A percentile compares a stretch with the other conserved stretches of the same genome.
Conservation (phyloP, 345 rosid species). For the Melaleuca alternifolia region DNA sequence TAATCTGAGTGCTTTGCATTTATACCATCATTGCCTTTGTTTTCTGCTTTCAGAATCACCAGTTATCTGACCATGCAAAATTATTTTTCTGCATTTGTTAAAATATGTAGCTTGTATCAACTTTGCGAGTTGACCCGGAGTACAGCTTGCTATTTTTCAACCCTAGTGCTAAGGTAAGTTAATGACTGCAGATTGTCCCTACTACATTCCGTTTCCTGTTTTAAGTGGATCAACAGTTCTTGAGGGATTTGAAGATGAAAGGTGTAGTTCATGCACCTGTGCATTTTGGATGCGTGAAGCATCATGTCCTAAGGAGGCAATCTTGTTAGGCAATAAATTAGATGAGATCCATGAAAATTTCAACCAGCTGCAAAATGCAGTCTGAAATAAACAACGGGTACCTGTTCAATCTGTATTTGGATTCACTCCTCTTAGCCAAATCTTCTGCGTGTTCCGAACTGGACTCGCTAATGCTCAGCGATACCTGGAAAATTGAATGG, state of each 20-base stretch:
- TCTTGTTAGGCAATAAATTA: neutral
- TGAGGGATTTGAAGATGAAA: neutral
- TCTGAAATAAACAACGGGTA: neutral
- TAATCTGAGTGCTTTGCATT: neutral
- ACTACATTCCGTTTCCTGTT: neutral
- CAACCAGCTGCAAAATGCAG: neutral
- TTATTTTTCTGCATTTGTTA: constrained; percentile 1
- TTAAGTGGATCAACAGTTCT: neutral
- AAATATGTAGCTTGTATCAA: constrained; percentile 79
- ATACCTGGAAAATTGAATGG: neutral
- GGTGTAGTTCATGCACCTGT: neutral
- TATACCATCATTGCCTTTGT: neutral
- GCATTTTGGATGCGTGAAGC: neutral
- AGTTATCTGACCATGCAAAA: neutral
- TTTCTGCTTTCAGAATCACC: neutral
- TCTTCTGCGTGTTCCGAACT: neutral
- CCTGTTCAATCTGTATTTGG: neutral
- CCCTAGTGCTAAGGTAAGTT: constrained; percentile 74
- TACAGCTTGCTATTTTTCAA: constrained; percentile 65
- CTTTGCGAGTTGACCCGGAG: constrained; percentile 65
- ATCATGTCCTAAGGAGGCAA: neutral
- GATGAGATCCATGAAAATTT: neutral
- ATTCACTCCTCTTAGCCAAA: neutral
- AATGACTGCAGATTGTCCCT: neutral
- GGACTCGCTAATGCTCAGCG: neutral